phyloP scores from a whole-genome alignment of 2,329 filamentous ascomycete species.

The Colletotrichum liriopes region DNA sequence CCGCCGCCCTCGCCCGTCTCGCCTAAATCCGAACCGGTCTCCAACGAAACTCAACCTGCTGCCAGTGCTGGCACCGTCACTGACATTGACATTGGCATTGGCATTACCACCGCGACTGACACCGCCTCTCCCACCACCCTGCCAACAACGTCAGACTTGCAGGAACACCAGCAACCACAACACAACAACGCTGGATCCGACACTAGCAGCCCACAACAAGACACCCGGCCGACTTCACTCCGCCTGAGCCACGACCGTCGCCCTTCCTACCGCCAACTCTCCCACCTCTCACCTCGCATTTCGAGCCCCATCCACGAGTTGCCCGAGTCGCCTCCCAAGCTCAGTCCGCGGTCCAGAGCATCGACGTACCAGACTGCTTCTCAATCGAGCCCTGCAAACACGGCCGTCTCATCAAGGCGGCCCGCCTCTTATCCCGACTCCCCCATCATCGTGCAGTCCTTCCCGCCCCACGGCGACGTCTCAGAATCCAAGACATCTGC shows the following conservation, averaged over 20 bases:
- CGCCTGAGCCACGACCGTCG: slow-evolving; percentile 32
- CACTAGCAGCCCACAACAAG: slow-evolving; percentile 30
- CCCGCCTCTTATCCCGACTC: slow-evolving; percentile 57
- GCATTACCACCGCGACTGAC: slow-evolving; percentile 18
- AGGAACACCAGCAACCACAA: slow-evolving; percentile 26
- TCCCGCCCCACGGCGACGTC: slow-evolving; percentile 37
- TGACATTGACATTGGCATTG: slow-evolving; percentile 12
- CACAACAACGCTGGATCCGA: slow-evolving; percentile 25
- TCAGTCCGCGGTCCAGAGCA: slow-evolving; percentile 51
- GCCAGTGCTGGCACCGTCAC: slow-evolving; percentile 16
- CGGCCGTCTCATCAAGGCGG: slow-evolving; percentile 48
- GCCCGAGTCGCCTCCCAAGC: slow-evolving; percentile 43
- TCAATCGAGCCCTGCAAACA: slow-evolving; percentile 44
- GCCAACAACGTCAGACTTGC: slow-evolving; percentile 40
- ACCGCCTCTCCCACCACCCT: slow-evolving; percentile 22
- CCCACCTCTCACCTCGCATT: slow-evolving; percentile 44
- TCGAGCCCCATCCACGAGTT: slow-evolving; percentile 39
- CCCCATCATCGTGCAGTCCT: slow-evolving; percentile 42
- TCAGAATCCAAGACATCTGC: slow-evolving; percentile 47
- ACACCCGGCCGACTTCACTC: slow-evolving; percentile 28
- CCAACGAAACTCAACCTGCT: slow-evolving; percentile 46
- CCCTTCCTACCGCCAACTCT: slow-evolving; percentile 40
- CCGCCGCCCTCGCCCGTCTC: slow-evolving; percentile 60
- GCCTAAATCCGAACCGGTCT: slow-evolving; percentile 48
- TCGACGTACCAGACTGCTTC: slow-evolving; percentile 56